Percentiles rank a stretch among this genome's conserved stretches.
Evolutionary conservation across 768 basidiomycete species (phyloP).

Genomic region (Serendipita sp.): DNA sequence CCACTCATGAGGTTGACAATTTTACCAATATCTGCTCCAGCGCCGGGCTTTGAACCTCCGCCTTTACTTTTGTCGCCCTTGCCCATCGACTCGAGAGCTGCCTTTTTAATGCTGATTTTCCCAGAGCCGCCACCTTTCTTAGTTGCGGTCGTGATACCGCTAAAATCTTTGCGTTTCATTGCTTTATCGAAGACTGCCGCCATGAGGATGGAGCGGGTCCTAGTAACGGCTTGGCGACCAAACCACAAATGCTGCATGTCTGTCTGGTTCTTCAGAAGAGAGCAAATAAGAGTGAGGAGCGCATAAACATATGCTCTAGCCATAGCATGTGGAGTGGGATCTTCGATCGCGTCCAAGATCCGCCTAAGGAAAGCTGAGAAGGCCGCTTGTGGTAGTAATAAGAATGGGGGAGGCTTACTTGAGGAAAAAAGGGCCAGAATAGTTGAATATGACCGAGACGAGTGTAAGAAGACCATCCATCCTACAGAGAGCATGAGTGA

Average conservation of each 20-base stretch:
- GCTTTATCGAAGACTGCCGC: slow-evolving; percentile 72
- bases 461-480: slow-evolving; percentile 55
- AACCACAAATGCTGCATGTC: slow-evolving; percentile 70
- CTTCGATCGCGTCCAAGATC: slow-evolving; percentile 3
- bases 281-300: slow-evolving; percentile 50
- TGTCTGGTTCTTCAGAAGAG: slow-evolving; percentile 38
- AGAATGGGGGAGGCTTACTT: slow-evolving; percentile 30
- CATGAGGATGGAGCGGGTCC: slow-evolving; percentile 47
- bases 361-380: background rate
- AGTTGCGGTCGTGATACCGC: slow-evolving; percentile 11
- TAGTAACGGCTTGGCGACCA: slow-evolving; percentile 52
- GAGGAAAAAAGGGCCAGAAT: slow-evolving; percentile 71
- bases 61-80: background rate
- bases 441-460: slow-evolving; percentile 57
- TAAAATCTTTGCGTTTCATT: slow-evolving; percentile 27
- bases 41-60: background rate
- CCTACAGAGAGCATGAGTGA: background rate
- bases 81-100: background rate
- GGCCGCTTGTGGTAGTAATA: background rate
- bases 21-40: slow-evolving; percentile 62
- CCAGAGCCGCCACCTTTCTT: slow-evolving; percentile 16
- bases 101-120: slow-evolving; percentile 5
- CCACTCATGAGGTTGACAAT: slow-evolving; percentile 81
- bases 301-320: slow-evolving; percentile 65
- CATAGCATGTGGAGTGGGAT: slow-evolving; percentile 34